Evolutionary conservation across 2,329 filamentous ascomycete genomes (phyloP), one percentile per base, ranked within the genome.

Genomic region (Diaporthe citri): DNA sequence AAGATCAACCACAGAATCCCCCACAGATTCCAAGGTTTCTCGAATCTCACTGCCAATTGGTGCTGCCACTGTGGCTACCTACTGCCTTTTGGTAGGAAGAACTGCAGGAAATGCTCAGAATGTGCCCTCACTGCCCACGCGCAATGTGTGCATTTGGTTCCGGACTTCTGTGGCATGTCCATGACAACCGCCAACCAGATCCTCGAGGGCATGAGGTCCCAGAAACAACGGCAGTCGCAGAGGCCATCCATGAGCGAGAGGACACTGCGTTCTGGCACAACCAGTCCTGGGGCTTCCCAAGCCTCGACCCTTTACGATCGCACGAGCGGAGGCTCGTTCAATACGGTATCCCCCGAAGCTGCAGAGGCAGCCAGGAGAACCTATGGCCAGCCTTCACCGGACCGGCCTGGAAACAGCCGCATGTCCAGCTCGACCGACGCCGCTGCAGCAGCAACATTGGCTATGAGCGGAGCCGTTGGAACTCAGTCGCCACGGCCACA

Each of bases 1-100:
- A 99, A 98, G 88, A 97, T 99, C 90, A 99, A 99, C 83, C 97
- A 99, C 83, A 94, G 97, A 78, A 99, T 99, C 82, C 97, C 97
- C 12, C 97, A 99, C 90, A 93, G 97, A 72, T 99, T 98, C 88
- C 93, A 96, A 81, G 92, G 94, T n/a, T 99, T 97, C 83, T 95
- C 95, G 78, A 99, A 99, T 81, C 94, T 99, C 86, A 97, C 96
- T 22, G 97, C 97, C 79, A 99, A 98, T 83, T 99, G 97, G 97
- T 99, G 97, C 86, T 99, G 97, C 82, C 97, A 99, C 85, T 99
- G 97, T 83, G 97, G 97, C 80, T 98, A 98, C 82, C 93, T 99
- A 79, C 86, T 99, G 69, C 96, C 97, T 0, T 94, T 99, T 82
- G 97, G 97, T 75, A 95, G 96, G 83, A 98, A 97, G 85, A 98